Base-by-base conservation (phyloP, 495 filamentous ascomycete species). In the Tuber aestivum region DNA sequence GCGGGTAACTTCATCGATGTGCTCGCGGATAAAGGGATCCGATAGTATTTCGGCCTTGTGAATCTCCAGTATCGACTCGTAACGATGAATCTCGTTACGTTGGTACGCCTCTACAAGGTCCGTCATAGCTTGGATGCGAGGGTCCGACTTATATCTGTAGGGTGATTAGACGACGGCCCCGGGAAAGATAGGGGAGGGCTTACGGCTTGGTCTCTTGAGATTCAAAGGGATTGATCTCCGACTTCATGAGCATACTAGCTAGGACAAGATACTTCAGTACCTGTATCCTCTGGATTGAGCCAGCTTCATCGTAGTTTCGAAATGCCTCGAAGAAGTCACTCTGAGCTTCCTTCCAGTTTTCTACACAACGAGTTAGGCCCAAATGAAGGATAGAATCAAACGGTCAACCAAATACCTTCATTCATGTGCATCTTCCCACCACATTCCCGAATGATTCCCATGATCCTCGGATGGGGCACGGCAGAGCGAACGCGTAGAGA, bases 371-470 rank as follows among this genome's bases (percentile, higher is more conserved):
- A 35, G 42, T 76, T 69, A 77, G 44, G 35, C 56, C 37, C 14
- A 2, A 23, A 65, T 41, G 21, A 20, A 35, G 50, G 42, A 2
- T 32, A 27, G 71, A 61, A 65, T 1, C 21, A 69, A 71, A 40
- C 1, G 35, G n/a, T 56, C 69, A 40, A 38, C 70, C 12, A 20
- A 79, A 73, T 80, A 85, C 86, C 87, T 86, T 99, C 95, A 82
- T 93, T 97, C 96, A 99, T 97, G 85, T 99, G 94, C 95, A 99
- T 99, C 86, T 99, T 99, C 76, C 95, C 95, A 79, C 95, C 96
- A 84, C 95, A 98, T 85, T 99, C 95, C 71, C 96, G 92, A 82
- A 99, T 98, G 83, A 98, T 93, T 44, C 95, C 95, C 93, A 98
- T 97, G 82, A 99, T 97, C 86, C 97, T 97, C 72, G 95, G 95